phyloP scores from a whole-genome alignment of 345 rosid species.

The Heritiera fomes region DNA sequence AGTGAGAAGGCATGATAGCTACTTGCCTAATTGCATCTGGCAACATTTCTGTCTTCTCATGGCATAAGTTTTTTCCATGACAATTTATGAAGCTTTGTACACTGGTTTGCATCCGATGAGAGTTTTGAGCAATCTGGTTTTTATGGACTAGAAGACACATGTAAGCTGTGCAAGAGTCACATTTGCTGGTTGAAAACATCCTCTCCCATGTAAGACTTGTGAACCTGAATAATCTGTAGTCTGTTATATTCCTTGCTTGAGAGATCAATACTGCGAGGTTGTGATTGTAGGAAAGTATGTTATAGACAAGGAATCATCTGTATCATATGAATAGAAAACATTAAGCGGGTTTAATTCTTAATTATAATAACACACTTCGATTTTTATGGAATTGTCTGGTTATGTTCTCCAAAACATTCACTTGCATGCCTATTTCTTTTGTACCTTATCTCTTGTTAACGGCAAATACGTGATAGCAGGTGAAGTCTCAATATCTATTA shows the following conservation, averaged over 20 bases:
- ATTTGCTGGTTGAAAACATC: not conserved
- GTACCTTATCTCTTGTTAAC: not conserved
- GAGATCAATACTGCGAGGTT: not conserved
- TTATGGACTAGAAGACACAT: not conserved
- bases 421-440: too few species aligned
- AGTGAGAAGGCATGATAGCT: not conserved
- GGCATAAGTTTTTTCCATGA: not conserved
- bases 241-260: not conserved
- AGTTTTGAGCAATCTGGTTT: not conserved
- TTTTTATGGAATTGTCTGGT: not conserved
- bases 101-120: not conserved
- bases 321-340: not conserved
- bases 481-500: too few species aligned
- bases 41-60: not conserved
- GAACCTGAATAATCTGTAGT: not conserved
- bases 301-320: not conserved
- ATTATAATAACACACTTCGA: not conserved
- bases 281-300: not conserved
- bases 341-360: not conserved
- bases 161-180: not conserved
- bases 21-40: not conserved
- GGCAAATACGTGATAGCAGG: too few species aligned
- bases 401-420: not conserved
- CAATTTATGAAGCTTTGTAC: not conserved
- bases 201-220: constrained; percentile 1